Evolutionary conservation across 1,284 basidiomycete genomes (phyloP), one percentile per base, ranked within the genome.

Genomic region (Ceratobasidium sp.): DNA sequence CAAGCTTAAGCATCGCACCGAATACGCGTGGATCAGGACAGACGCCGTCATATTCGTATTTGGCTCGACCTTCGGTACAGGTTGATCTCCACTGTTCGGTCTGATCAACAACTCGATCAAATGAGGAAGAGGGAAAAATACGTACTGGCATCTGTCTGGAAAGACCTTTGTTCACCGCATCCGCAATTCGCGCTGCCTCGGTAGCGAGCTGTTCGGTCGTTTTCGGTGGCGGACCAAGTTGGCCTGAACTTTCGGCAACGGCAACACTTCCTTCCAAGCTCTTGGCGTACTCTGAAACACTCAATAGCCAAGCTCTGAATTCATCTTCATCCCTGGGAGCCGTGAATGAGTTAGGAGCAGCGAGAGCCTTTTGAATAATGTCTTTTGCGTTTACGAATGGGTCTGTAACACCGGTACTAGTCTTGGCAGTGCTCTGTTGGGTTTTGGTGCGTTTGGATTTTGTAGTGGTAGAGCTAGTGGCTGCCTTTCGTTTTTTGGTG

Each of bases 241-340:
- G 31, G 15, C 66, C 66, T 6, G 35, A 42, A 20, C n/a, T 69
- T 4, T 35, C 53, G 28, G 53, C 67, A 11, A 69, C 54, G 3
- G 68, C 68, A 23, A 73, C 56, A 35, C 39, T 47, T 35, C 56
- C 68, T 39, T 73, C 68, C 11, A 73, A 26, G 15, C 68, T 73
- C 47, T 61, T 73, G 13, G 54, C 68, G 28, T 73, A 73, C 23
- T 61, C 42, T 6, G 56, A 35, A 8, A 73, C 23, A 45, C 37
- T 31, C 26, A 61, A 15, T 1, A 73, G 42, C 6, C 56, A n/a
- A 1, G n/a, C 31, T 15, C 68, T 13, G 3, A 60, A 20, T 2
- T 31, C 56, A 15, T n/a, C 42, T 13, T 60, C 68, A 7, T 58
- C 42, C 3, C 7, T 20, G 3, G 68, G 56, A 2, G 61, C 33